Base-by-base conservation (phyloP, 768 basidiomycete genomes). In the Trametes cingulata region DNA sequence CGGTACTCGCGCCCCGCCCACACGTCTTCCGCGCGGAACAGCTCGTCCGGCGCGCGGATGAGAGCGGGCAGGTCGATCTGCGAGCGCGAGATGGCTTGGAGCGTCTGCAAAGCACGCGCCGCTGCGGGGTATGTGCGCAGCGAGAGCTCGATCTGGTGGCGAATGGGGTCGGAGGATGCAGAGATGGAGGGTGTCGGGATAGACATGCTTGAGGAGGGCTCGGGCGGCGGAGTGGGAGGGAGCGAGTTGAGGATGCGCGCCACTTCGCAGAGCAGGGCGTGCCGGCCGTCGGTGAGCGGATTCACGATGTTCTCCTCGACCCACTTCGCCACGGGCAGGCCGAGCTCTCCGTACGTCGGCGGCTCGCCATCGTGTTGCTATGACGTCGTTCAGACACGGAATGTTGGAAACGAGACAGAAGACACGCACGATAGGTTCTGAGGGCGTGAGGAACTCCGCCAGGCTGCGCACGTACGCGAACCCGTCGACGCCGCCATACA, bases 401-500 rank as follows among this genome's bases (percentile, higher is more conserved):
- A 10, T 19, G 22, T 36, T 29, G 3, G 37, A n/a, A 29, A 4
- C 29, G 27, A 8, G 20, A 20, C 8, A 25, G 40, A 10, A 19
- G 17, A 24, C 6, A 66, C 65, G 35, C 43, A 71, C 68, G 52
- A 58, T 35, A 1, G 55, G 56, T 40, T 43, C 56, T 22, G 75
- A 68, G 17, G 71, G 68, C 5, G 75, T 69, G 33, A 86, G 77
- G 63, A 92, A 93, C 71, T 89, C 86, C 24, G 89, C 90, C 55
- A 93, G 66, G 69, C 91, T 92, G 60, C 87, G 78, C 52, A 87
- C 80, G 69, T 92, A 92, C 6, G 90, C 90, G 25, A 85, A 72
- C 1, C 91, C 90, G 56, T 90, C 88, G 0, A 84, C 78, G 46
- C 91, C 90, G 0, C 91, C 90, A 68, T 91, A 92, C 0, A 92